These are phyloP conservation scores for Ceratocystis ficicola DNA, from an alignment of 2,329 filamentous ascomycete species.

Conservation along the genomic window DNA sequence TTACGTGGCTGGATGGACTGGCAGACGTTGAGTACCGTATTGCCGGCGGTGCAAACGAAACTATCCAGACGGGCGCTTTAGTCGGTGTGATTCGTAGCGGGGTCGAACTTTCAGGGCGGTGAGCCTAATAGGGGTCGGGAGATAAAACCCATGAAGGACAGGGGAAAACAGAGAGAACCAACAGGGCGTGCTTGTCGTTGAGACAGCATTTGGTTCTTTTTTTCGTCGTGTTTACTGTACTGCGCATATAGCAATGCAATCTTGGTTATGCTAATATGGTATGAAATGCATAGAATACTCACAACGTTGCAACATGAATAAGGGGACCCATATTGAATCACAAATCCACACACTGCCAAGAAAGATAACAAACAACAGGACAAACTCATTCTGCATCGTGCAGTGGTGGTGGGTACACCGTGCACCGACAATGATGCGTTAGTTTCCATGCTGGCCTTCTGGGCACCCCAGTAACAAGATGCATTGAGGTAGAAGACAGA, in stretches of 20 bases:
- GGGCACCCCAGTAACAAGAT: too few species aligned
- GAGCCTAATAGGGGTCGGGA: neutral
- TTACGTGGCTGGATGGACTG: slow-evolving; percentile 81
- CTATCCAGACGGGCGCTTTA: slow-evolving; percentile 81
- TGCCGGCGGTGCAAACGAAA: slow-evolving; percentile 74
- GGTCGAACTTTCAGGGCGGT: slow-evolving; percentile 49
- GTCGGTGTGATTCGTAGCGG: slow-evolving; percentile 81
- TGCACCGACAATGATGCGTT: too few species aligned
- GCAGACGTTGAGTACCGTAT: slow-evolving; percentile 88
- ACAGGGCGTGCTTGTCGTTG: neutral
- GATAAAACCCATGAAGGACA: too few species aligned
- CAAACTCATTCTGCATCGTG: too few species aligned
- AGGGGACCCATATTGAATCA: neutral
- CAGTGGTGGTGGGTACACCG: too few species aligned
- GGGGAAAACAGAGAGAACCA: neutral
- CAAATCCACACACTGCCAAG: neutral
- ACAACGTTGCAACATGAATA: neutral
- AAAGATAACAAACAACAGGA: neutral
- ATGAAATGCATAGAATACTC: neutral
- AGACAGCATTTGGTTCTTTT: neutral
- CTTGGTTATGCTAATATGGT: neutral
- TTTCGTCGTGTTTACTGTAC: neutral
- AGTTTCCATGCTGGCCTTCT: too few species aligned
- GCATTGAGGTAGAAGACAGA: too few species aligned
- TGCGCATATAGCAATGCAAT: neutral